These are phyloP conservation scores for Metschnikowia gelsemii DNA, from an alignment of 805 yeast species.

Conservation along the genomic window DNA sequence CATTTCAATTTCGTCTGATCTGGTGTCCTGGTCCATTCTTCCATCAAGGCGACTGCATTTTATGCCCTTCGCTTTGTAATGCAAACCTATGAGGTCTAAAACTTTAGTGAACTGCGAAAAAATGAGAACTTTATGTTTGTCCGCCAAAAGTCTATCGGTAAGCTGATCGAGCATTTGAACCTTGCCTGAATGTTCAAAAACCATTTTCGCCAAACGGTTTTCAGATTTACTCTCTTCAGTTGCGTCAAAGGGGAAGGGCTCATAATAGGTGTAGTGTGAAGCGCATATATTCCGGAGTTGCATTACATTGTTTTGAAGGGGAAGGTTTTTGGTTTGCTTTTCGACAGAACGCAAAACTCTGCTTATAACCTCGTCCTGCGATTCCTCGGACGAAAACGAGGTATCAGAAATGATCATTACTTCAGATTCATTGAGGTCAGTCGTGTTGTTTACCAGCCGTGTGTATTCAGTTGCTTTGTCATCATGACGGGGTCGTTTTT, in stretches of 20 bases:
- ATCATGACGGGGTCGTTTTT: no score
- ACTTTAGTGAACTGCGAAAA: conserved; percentile 85
- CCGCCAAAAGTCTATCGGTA: conserved; percentile 46
- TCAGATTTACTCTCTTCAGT: conserved; percentile 37
- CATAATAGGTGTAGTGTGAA: conserved; percentile 80
- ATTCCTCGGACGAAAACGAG: neutral
- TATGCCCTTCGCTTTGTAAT: conserved; percentile 52
- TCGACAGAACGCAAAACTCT: conserved; percentile 4
- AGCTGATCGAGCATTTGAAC: conserved; percentile 67
- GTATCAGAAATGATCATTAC: neutral
- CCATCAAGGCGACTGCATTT: conserved; percentile 74
- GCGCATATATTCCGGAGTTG: conserved; percentile 83
- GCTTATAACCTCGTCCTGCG: neutral
- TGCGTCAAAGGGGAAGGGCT: conserved; percentile 60
- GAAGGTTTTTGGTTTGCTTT: conserved; percentile 3
- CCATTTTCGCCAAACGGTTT: conserved; percentile 27
- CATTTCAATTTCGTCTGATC: conserved; percentile 59
- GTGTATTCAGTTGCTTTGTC: no score
- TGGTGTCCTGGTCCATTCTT: conserved; percentile 56
- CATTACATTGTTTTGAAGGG: conserved; percentile 67
- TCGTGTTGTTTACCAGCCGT: no score
- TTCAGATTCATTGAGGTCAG: no score
- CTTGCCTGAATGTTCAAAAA: conserved; percentile 67
- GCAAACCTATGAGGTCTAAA: conserved; percentile 80
- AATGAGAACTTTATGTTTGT: conserved; percentile 69